These are phyloP conservation scores for Cytospora piceicola DNA, from an alignment of 2,329 filamentous ascomycete genomes.

Conservation along the genomic window DNA sequence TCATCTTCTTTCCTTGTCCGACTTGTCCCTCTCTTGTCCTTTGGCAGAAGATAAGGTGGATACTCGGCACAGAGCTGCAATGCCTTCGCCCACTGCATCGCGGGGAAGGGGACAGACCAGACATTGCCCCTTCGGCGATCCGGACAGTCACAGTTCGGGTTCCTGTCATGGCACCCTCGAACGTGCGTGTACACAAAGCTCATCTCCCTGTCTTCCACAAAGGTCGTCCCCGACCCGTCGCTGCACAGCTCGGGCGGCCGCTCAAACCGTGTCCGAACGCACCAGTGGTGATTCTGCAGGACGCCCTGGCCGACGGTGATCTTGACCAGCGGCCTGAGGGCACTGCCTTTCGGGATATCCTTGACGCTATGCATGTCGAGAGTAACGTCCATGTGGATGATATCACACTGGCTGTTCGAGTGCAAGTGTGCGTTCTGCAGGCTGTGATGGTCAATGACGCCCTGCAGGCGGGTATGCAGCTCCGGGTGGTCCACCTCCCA, in stretches of 20 bases:
- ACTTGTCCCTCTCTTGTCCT: slow-evolving; percentile 26
- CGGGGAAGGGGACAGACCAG: slow-evolving; percentile 58
- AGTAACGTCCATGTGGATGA: slow-evolving; percentile 66
- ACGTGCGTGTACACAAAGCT: slow-evolving; percentile 54
- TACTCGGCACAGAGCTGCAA: slow-evolving; percentile 60
- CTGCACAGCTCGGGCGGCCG: slow-evolving; percentile 59
- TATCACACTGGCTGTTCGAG: slow-evolving; percentile 55
- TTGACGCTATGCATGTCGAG: slow-evolving; percentile 62
- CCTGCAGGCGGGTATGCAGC: slow-evolving; percentile 56
- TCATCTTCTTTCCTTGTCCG: slow-evolving; percentile 35
- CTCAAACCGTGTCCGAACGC: slow-evolving; percentile 61
- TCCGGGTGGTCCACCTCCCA: slow-evolving; percentile 64
- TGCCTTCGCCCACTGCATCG: slow-evolving; percentile 61
- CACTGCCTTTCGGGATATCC: slow-evolving; percentile 54
- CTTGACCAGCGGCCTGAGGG: slow-evolving; percentile 63
- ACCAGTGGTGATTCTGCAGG: slow-evolving; percentile 62
- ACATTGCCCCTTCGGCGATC: slow-evolving; percentile 52
- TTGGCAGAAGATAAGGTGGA: slow-evolving; percentile 44
- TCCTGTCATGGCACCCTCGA: slow-evolving; percentile 53
- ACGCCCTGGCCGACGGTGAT: slow-evolving; percentile 58
- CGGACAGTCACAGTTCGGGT: slow-evolving; percentile 56
- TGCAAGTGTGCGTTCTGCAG: slow-evolving; percentile 29
- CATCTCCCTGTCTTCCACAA: slow-evolving; percentile 46
- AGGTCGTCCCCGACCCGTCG: slow-evolving; percentile 46
- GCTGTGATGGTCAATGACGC: slow-evolving; percentile 42